Percentiles rank a stretch among this genome's conserved stretches.
Conservation (phyloP, 768 basidiomycete species). For the Leucosporidium scottii region DNA sequence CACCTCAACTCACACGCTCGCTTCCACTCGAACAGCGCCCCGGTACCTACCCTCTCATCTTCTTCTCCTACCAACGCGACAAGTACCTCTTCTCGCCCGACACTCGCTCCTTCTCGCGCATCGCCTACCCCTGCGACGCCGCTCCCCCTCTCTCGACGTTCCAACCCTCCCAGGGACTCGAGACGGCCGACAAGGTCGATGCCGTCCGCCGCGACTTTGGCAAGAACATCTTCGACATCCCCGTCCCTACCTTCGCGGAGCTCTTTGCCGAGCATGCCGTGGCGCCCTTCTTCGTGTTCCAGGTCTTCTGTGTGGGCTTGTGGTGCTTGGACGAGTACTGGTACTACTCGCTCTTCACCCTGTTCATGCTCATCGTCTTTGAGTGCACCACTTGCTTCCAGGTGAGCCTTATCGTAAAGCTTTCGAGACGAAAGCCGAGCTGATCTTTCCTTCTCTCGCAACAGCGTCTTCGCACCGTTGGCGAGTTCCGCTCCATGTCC, state of each 20-base stretch:
- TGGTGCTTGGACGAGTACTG: constrained; percentile 99
- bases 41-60: constrained; percentile 53
- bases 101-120: constrained; percentile 61
- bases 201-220: constrained; percentile 66
- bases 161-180: constrained; percentile 50
- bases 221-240: constrained; percentile 92
- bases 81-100: constrained; percentile 66
- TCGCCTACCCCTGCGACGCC: constrained; percentile 78
- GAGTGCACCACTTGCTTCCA: constrained; percentile 99
- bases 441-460: neutral
- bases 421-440: constrained; percentile 3
- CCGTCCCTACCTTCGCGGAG: constrained; percentile 85
- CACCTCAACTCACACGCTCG: neutral
- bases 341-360: constrained; percentile 93
- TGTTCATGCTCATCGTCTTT: constrained; percentile 97
- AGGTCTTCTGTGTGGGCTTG: constrained; percentile 91
- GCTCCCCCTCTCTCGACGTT: constrained; percentile 59
- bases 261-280: constrained; percentile 93
- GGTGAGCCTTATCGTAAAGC: constrained; percentile 47
- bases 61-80: constrained; percentile 91
- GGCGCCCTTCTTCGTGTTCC: constrained; percentile 99
- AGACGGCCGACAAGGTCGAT: constrained; percentile 47
- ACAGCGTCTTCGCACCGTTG: constrained; percentile 84
- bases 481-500: constrained; percentile 95
- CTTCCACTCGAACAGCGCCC: constrained; percentile 33